A percentile compares a stretch with the other conserved stretches of the same genome.
Evolutionary conservation across 495 filamentous ascomycete genomes (phyloP).

Genomic region (Tetracladium setigerum): DNA sequence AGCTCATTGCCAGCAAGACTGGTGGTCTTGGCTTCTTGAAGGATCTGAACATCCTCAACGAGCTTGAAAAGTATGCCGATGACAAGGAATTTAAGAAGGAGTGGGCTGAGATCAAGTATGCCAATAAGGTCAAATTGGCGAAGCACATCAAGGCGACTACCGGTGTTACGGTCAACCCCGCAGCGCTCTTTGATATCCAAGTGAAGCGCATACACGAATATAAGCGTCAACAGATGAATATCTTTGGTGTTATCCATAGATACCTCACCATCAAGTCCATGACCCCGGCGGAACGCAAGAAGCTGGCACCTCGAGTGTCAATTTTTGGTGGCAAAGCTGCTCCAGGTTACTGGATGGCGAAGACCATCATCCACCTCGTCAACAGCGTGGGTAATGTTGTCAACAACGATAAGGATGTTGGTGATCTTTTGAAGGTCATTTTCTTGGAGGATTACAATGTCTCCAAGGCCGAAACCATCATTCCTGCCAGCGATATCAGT

Average conservation of each 20-base stretch:
- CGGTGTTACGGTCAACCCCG: slow-evolving; percentile 75
- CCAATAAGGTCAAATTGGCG: slow-evolving; percentile 66
- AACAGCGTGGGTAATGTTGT: slow-evolving; percentile 87
- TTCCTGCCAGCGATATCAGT: slow-evolving; percentile 89
- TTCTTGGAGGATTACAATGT: slow-evolving; percentile 99
- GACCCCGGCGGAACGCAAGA: slow-evolving; percentile 78
- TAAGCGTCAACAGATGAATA: slow-evolving; percentile 98
- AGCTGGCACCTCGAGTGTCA: slow-evolving; percentile 82
- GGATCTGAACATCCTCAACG: slow-evolving; percentile 76
- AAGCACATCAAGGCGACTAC: slow-evolving; percentile 79
- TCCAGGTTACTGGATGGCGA: slow-evolving; percentile 99
- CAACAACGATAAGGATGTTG: slow-evolving; percentile 85
- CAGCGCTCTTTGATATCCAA: slow-evolving; percentile 89
- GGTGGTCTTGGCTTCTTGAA: slow-evolving; percentile 79
- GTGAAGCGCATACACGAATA: slow-evolving; percentile 99
- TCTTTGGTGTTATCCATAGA: slow-evolving; percentile 94
- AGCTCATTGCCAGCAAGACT: slow-evolving; percentile 82
- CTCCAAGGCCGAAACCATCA: slow-evolving; percentile 96
- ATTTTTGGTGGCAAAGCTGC: slow-evolving; percentile 98
- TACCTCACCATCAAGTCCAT: slow-evolving; percentile 85
- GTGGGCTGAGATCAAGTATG: slow-evolving; percentile 81
- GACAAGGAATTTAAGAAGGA: slow-evolving; percentile 87
- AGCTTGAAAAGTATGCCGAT: slow-evolving; percentile 70
- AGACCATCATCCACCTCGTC: slow-evolving; percentile 95
- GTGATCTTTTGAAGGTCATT: slow-evolving; percentile 91